phyloP scores from a whole-genome alignment of 2,329 filamentous ascomycete genomes.

The Colletotrichum sp. region DNA sequence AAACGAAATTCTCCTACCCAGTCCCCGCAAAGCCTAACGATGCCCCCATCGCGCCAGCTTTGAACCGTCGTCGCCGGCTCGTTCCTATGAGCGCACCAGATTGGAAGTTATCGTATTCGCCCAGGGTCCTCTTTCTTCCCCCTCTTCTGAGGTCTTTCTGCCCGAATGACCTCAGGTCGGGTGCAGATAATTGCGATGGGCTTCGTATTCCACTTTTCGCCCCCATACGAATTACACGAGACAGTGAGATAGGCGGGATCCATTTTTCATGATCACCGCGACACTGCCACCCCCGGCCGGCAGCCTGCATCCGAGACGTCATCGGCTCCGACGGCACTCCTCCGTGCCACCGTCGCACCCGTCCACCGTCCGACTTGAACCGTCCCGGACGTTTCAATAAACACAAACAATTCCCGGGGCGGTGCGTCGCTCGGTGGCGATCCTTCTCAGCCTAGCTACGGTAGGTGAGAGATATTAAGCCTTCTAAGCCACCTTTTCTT shows the following conservation, averaged over 20 bases:
- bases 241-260: background rate
- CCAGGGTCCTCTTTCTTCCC: background rate
- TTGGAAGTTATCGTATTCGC: background rate
- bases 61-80: background rate
- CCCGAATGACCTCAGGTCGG: background rate
- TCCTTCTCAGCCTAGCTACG: background rate
- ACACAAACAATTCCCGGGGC: background rate
- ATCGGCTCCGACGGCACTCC: background rate
- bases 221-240: background rate
- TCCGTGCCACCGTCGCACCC: background rate
- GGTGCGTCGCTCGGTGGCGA: background rate
- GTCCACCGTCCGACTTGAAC: background rate
- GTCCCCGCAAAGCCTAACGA: background rate
- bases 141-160: background rate
- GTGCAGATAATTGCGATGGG: background rate
- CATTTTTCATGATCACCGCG: background rate
- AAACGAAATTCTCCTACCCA: background rate
- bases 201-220: conserved; percentile 8
- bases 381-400: background rate
- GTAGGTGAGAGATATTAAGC: background rate
- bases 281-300: background rate
- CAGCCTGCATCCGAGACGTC: background rate
- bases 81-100: background rate
- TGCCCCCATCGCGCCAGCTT: background rate
- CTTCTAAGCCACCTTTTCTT: background rate